Percentiles rank a stretch among this genome's conserved stretches.
Evolutionary conservation across 768 basidiomycete genomes (phyloP).

Genomic region (Favolaschia claudopus): DNA sequence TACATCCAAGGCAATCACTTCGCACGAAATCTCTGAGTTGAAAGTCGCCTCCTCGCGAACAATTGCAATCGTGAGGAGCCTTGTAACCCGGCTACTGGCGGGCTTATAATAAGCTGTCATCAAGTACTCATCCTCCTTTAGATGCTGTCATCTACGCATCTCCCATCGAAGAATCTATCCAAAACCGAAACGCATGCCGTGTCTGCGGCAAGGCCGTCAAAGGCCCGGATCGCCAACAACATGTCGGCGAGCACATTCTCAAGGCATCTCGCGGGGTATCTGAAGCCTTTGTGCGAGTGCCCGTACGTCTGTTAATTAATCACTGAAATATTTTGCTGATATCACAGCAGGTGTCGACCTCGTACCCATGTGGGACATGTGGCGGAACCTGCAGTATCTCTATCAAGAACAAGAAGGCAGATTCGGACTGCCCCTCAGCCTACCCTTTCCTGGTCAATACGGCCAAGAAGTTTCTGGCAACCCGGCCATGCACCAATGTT

Average conservation of each 20-base stretch:
- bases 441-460: neutral
- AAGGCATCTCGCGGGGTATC: neutral
- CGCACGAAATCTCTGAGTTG: too few species aligned
- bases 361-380: neutral
- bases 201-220: neutral
- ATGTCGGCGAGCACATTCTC: neutral
- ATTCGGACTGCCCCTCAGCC: neutral
- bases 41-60: too few species aligned
- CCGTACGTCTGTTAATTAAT: neutral
- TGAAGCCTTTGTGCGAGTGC: neutral
- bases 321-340: too few species aligned
- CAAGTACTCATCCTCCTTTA: too few species aligned
- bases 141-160: too few species aligned
- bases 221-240: neutral
- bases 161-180: too few species aligned
- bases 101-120: too few species aligned
- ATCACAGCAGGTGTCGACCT: neutral
- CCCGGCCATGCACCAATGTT: constrained; percentile 1
- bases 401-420: neutral
- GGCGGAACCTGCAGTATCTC: neutral
- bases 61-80: too few species aligned
- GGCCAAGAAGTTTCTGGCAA: neutral
- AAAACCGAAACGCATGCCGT: neutral
- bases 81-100: too few species aligned
- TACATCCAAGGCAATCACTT: too few species aligned